A percentile compares a stretch with the other conserved stretches of the same genome.
Evolutionary conservation across 75 land plant species (phyloP).

Genomic region (Picea glauca): DNA sequence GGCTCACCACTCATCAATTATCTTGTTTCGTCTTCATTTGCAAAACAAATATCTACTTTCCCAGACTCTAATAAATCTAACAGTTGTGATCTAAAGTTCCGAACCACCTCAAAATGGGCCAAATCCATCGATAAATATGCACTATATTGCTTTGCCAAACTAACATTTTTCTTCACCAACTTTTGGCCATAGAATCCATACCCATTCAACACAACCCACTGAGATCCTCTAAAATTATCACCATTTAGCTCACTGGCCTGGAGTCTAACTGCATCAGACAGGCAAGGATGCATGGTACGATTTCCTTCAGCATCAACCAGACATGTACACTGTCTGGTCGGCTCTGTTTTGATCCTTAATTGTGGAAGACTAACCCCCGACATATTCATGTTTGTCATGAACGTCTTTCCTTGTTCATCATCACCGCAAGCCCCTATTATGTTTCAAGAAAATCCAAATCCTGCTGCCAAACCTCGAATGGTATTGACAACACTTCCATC

Average conservation of each 20-base stretch:
- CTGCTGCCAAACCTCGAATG: slow-evolving; percentile 68
- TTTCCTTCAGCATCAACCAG: slow-evolving; percentile 90
- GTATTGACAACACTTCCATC: slow-evolving; percentile 96
- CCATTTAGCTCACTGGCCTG: slow-evolving; percentile 24
- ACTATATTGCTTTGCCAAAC: slow-evolving; percentile 72
- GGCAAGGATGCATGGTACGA: slow-evolving; percentile 90
- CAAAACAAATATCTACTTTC: slow-evolving; percentile 84
- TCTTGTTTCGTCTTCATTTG: slow-evolving; percentile 92
- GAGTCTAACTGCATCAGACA: slow-evolving; percentile 71
- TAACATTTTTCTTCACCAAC: slow-evolving; percentile 48
- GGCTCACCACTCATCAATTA: slow-evolving; percentile 69
- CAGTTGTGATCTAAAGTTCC: slow-evolving; percentile 63
- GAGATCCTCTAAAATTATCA: not conserved
- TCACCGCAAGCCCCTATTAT: slow-evolving; percentile 84
- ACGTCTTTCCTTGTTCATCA: slow-evolving; percentile 75
- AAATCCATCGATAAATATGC: slow-evolving; percentile 78
- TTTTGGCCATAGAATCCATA: slow-evolving; percentile 44
- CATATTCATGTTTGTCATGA: slow-evolving; percentile 52
- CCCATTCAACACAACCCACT: slow-evolving; percentile 48
- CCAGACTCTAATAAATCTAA: slow-evolving; percentile 64
- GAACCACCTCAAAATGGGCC: slow-evolving; percentile 95
- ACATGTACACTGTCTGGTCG: slow-evolving; percentile 88
- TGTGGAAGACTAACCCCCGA: slow-evolving; percentile 64
- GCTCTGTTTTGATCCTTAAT: slow-evolving; percentile 67
- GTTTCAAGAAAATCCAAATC: slow-evolving; percentile 59